Evolutionary conservation across 2,329 filamentous ascomycete species (phyloP).

Genomic region (Sarocladiaceae sp.): DNA sequence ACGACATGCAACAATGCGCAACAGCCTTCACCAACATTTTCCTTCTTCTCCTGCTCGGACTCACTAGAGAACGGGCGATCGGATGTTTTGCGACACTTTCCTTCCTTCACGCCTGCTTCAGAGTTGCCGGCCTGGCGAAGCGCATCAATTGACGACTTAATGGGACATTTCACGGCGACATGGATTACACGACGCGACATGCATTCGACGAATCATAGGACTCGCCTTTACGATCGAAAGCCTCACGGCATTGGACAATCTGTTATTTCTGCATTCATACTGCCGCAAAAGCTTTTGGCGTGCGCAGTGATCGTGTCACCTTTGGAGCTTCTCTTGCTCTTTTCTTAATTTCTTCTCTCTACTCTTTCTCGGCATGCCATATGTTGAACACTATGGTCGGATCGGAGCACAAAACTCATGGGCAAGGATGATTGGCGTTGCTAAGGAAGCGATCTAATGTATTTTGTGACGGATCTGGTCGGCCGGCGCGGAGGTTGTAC

Average conservation of each 20-base stretch:
- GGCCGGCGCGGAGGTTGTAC: neutral
- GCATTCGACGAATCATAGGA: neutral
- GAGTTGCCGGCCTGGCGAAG: neutral
- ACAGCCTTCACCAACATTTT: neutral
- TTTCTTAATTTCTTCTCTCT: conserved; percentile 10
- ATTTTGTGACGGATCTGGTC: neutral
- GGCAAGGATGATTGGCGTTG: neutral
- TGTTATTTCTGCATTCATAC: conserved; percentile 11
- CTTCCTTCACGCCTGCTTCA: conserved; percentile 1
- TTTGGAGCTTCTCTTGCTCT: conserved; percentile 8
- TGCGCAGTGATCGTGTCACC: neutral
- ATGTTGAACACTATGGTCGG: neutral
- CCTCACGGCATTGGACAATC: conserved; percentile 20
- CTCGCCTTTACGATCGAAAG: conserved; percentile 16
- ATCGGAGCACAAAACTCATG: conserved; percentile 5
- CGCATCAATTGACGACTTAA: conserved; percentile 10
- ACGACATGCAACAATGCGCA: neutral
- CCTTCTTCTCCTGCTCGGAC: too few species aligned
- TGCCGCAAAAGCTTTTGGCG: neutral
- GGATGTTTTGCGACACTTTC: conserved; percentile 15
- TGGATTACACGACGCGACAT: conserved; percentile 12
- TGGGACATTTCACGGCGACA: conserved; percentile 10
- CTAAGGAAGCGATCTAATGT: conserved; percentile 3
- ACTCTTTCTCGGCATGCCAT: neutral
- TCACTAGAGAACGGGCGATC: too few species aligned